These are phyloP conservation scores for Aphanomyces euteiches DNA, from an alignment of 352 stramenopile genomes.

Conservation along the genomic window DNA sequence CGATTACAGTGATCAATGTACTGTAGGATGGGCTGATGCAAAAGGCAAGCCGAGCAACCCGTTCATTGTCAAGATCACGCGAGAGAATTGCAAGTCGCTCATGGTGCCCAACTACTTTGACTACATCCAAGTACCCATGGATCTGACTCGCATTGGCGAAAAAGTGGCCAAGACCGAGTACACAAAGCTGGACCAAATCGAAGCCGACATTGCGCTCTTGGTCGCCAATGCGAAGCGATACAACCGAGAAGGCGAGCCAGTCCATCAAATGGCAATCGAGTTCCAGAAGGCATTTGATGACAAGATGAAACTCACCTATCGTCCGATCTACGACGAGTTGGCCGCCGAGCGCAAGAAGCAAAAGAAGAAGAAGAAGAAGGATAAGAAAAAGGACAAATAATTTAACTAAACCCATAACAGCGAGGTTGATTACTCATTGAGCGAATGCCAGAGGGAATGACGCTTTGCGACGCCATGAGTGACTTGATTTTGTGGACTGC, in stretches of 20 bases:
- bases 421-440: no score
- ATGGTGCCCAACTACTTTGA: slow-evolving; percentile 85
- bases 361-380: slow-evolving; percentile 89
- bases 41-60: slow-evolving; percentile 67
- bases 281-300: slow-evolving; percentile 69
- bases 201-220: slow-evolving; percentile 71
- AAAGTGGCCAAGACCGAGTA: slow-evolving; percentile 69
- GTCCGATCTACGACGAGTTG: slow-evolving; percentile 68
- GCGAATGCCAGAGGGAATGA: no score
- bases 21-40: slow-evolving; percentile 49
- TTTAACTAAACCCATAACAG: slow-evolving; percentile 9
- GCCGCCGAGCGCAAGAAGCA: slow-evolving; percentile 80
- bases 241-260: slow-evolving; percentile 73
- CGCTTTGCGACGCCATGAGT: no score
- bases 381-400: slow-evolving; percentile 84
- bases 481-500: no score
- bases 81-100: slow-evolving; percentile 78
- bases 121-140: slow-evolving; percentile 76
- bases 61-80: slow-evolving; percentile 83
- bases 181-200: slow-evolving; percentile 71
- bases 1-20: not conserved
- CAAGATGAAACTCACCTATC: slow-evolving; percentile 55
- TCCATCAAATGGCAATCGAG: slow-evolving; percentile 81
- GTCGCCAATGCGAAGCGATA: slow-evolving; percentile 81
- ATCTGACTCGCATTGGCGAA: slow-evolving; percentile 72